Evolutionary conservation across 345 rosid genomes (phyloP), one percentile per base, ranked within the genome.

Genomic region (Carallia brachiata): DNA sequence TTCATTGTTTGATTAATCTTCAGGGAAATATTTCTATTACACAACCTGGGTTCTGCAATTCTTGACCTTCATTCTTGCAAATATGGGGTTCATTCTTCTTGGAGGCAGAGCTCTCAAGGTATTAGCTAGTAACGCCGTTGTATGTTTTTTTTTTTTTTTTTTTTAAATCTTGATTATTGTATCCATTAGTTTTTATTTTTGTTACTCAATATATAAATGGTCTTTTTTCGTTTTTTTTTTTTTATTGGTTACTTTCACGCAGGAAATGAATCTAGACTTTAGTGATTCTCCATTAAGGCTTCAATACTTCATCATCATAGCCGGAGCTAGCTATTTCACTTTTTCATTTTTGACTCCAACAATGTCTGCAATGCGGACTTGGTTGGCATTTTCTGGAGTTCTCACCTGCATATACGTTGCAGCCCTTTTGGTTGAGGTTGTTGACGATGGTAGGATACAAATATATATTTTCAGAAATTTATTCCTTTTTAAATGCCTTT

Each of bases 41-140:
- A 4, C 67, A 48, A 77, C 81, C 10, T 80, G 76, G 80, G 48
- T 63, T 15, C 34, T 67, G 15, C 81, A 80, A 63, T 70, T 62
- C 61, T 18, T 61, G 40, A 59, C 70, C 37, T 75, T 80, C 54
- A 58, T 80, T 12, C 75, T 80, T 18, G 30, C 39, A 27, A 80
- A 77, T 71, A 56, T 68, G 59, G 84, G 81, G 12, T 80, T 73
- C 32, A 77, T 73, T 52, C 72, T 80, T 17, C 78, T 80, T 1
- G 84, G 76, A 19, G 84, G 73, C 6, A 70, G 61, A 73, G 78
- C 84, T 18, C 73, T 80, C 16, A 77, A 76, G 81, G 80, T 67
- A 70, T 30, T 12, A 12, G 15, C 18, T 18, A 50, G 18, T 0
- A 6, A 52, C 15, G 9, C 18, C 18, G 4, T 52, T 16, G 19